phyloP scores from a whole-genome alignment of 1,139 yeast genomes.

The Suhomyces terraborum region DNA sequence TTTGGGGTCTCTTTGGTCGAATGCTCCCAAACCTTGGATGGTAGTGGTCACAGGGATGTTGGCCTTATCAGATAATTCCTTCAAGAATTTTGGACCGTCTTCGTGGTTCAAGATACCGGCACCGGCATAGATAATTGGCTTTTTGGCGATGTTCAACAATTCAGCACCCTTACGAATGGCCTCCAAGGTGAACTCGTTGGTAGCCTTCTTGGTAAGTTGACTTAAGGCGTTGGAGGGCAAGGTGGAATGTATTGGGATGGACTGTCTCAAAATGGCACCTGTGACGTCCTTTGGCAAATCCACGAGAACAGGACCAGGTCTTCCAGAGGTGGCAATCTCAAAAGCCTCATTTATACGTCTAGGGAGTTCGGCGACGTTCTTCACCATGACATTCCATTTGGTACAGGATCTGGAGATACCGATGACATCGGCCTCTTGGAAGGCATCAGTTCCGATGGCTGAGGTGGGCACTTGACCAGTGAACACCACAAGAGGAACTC shows the following conservation, averaged over 20 bases:
- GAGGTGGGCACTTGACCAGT: slow-evolving; percentile 96
- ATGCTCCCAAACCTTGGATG: slow-evolving; percentile 90
- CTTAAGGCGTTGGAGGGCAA: slow-evolving; percentile 80
- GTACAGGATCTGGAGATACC: slow-evolving; percentile 98
- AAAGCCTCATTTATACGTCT: slow-evolving; percentile 96
- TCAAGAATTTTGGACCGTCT: slow-evolving; percentile 78
- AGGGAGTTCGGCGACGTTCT: slow-evolving; percentile 90
- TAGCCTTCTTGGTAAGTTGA: slow-evolving; percentile 68
- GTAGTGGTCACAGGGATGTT: slow-evolving; percentile 95
- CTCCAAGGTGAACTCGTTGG: slow-evolving; percentile 74
- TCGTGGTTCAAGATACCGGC: slow-evolving; percentile 81
- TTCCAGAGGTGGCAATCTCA: slow-evolving; percentile 92
- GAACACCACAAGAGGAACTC: slow-evolving; percentile 96
- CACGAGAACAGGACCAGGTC: slow-evolving; percentile 98
- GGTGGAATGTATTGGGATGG: slow-evolving; percentile 84
- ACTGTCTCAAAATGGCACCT: slow-evolving; percentile 80
- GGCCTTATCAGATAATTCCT: slow-evolving; percentile 88
- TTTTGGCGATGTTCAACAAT: slow-evolving; percentile 78
- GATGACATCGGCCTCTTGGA: slow-evolving; percentile 97
- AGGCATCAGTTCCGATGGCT: slow-evolving; percentile 97
- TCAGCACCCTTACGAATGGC: slow-evolving; percentile 77
- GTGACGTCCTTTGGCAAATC: slow-evolving; percentile 98
- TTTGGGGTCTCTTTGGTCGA: slow-evolving; percentile 88
- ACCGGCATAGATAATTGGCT: slow-evolving; percentile 89
- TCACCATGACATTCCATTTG: slow-evolving; percentile 99